Evolutionary conservation across 345 rosid genomes (phyloP).

Genomic region (Gossypium bickii): DNA sequence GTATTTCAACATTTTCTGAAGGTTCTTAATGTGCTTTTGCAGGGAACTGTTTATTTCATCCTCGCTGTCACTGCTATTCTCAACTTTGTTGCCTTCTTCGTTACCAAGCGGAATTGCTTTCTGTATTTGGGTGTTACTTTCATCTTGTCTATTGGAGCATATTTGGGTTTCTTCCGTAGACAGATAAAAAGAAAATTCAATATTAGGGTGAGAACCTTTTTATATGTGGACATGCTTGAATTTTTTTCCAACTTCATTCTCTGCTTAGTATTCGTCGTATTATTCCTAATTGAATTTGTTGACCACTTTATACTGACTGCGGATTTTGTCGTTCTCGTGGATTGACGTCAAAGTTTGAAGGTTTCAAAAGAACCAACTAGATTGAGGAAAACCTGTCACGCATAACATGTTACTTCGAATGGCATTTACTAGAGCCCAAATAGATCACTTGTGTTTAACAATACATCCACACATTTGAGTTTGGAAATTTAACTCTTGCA

Average conservation of each 20-base stretch:
- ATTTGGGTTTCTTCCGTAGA: conserved; percentile 68
- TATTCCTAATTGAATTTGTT: not conserved
- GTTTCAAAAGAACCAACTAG: not conserved
- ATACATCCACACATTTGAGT: not conserved
- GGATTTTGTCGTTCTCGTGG: not conserved
- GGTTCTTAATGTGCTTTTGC: conserved; percentile 25
- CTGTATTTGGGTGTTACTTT: conserved; percentile 60
- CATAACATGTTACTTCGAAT: not conserved
- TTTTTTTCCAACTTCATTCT: not conserved
- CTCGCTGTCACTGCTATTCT: conserved; percentile 39
- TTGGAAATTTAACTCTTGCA: not conserved
- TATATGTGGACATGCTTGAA: not conserved
- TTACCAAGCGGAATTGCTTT: conserved; percentile 57
- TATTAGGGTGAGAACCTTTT: conserved; percentile 56
- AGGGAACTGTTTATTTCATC: conserved; percentile 63
- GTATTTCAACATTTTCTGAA: conserved; percentile 6
- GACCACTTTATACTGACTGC: not conserved
- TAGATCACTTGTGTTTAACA: not conserved
- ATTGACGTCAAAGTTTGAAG: not conserved
- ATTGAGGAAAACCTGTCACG: not conserved
- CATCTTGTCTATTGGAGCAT: conserved; percentile 46
- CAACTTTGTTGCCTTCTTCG: conserved; percentile 51
- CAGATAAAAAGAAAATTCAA: conserved; percentile 71
- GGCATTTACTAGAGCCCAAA: not conserved
- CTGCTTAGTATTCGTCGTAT: not conserved